phyloP scores from a whole-genome alignment of 495 filamentous ascomycete genomes.

The Aspergillus hancockii region DNA sequence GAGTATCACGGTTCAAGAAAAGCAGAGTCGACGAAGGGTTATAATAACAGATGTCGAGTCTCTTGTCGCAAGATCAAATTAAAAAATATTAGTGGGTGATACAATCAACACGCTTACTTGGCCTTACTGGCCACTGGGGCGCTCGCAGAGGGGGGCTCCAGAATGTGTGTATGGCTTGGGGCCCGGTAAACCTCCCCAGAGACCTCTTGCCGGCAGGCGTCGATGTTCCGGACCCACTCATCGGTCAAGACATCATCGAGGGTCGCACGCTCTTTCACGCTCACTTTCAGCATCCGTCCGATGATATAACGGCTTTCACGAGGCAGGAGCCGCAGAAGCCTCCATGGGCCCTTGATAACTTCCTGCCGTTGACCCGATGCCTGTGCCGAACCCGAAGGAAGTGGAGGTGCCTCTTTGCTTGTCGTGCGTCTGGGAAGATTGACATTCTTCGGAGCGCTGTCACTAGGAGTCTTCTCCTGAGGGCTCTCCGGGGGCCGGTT shows the following conservation, averaged over 20 bases:
- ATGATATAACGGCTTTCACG: constrained; percentile 89
- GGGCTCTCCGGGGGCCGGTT: constrained; percentile 25
- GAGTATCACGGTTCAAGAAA: not conserved
- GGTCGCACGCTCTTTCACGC: constrained; percentile 79
- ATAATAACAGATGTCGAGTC: constrained; percentile 6
- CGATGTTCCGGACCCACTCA: constrained; percentile 79
- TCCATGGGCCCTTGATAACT: constrained; percentile 89
- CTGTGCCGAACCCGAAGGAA: constrained; percentile 28
- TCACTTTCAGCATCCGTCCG: constrained; percentile 86
- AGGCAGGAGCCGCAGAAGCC: constrained; percentile 86
- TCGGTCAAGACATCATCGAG: constrained; percentile 84
- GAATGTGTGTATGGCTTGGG: constrained; percentile 60
- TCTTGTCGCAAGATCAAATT: constrained; percentile 5
- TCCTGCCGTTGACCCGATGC: constrained; percentile 56
- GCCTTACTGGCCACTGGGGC: constrained; percentile 46
- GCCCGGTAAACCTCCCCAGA: constrained; percentile 54
- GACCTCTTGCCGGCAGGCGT: constrained; percentile 63
- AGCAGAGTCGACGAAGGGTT: not conserved
- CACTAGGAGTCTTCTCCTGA: constrained; percentile 21
- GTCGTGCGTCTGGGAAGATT: constrained; percentile 34
- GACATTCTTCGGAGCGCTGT: constrained; percentile 28
- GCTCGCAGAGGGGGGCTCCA: constrained; percentile 57
- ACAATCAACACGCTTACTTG: constrained; percentile 26
- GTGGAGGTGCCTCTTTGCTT: constrained; percentile 53
- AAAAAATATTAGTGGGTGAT: constrained; percentile 11